Conservation (phyloP, 2,329 filamentous ascomycete species). For the Mycocentrospora acerina region DNA sequence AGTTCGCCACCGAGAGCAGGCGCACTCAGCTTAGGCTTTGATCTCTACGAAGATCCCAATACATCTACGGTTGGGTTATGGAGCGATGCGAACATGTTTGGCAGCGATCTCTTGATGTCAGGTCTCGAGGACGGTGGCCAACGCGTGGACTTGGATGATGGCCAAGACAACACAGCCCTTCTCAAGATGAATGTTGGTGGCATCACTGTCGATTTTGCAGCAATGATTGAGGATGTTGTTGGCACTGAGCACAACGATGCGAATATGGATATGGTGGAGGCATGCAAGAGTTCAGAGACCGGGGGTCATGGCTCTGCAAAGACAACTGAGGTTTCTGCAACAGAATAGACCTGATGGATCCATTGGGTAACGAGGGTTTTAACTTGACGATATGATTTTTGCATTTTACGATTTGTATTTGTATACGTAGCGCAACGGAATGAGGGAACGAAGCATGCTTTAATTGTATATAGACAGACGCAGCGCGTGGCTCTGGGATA, state of each 20-base stretch:
- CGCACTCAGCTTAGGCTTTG: constrained; percentile 29
- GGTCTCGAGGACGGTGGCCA: constrained; percentile 10
- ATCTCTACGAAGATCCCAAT: constrained; percentile 41
- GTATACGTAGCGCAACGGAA: neutral
- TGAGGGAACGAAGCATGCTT: constrained; percentile 5
- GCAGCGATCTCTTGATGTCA: constrained; percentile 29
- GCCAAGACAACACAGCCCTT: constrained; percentile 11
- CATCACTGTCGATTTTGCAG: constrained; percentile 36
- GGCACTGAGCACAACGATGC: constrained; percentile 16
- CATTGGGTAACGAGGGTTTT: neutral
- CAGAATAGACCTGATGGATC: constrained; percentile 4
- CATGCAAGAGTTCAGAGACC: constrained; percentile 8
- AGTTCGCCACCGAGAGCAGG: constrained; percentile 36
- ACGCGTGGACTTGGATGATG: constrained; percentile 7
- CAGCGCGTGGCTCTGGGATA: no score
- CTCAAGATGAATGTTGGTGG: constrained; percentile 32
- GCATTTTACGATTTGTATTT: constrained; percentile 3
- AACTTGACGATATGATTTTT: neutral
- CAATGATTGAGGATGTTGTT: constrained; percentile 42
- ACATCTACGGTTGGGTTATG: constrained; percentile 38
- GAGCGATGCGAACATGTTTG: constrained; percentile 37
- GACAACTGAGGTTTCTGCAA: constrained; percentile 16
- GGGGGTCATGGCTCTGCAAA: constrained; percentile 11
- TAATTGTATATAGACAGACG: neutral
- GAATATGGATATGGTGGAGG: constrained; percentile 5